Conservation (phyloP, 768 basidiomycete genomes). For the Trametes elegans region DNA sequence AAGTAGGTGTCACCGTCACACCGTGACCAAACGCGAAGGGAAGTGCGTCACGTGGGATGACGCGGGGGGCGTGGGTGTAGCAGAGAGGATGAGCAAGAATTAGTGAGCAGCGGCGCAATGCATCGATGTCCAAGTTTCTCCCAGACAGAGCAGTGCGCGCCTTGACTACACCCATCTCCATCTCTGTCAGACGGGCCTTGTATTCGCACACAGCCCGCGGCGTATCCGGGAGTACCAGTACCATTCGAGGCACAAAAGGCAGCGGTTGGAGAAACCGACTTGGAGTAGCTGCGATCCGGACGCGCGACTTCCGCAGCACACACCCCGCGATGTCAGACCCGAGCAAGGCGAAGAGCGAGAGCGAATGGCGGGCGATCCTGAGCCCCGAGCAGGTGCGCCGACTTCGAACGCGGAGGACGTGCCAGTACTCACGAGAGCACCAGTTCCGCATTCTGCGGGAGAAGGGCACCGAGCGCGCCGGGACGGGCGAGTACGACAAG, state of each 20-base stretch:
- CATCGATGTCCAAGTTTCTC: conserved; percentile 13
- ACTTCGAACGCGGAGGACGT: conserved; percentile 1
- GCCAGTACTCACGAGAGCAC: neutral
- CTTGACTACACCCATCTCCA: neutral
- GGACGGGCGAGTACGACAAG: conserved; percentile 80
- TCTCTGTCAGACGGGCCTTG: neutral
- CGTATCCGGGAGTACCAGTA: neutral
- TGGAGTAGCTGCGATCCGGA: neutral
- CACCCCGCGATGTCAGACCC: conserved; percentile 24
- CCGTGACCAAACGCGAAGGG: neutral
- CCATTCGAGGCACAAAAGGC: neutral
- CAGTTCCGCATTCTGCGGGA: conserved; percentile 83
- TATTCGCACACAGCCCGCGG: conserved; percentile 1
- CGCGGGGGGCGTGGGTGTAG: neutral
- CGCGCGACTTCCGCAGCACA: conserved; percentile 3
- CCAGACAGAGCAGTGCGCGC: too few species aligned
- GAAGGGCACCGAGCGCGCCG: conserved; percentile 83
- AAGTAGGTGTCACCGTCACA: neutral
- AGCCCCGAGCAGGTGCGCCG: conserved; percentile 79
- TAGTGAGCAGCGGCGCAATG: conserved; percentile 17
- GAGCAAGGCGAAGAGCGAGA: conserved; percentile 51
- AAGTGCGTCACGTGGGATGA: conserved; percentile 3
- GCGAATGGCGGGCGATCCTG: conserved; percentile 83
- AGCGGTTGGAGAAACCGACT: neutral
- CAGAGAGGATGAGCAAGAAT: conserved; percentile 5